These are phyloP conservation scores for Taphrina confusa DNA, from an alignment of 1,139 yeast genomes.

Conservation along the genomic window DNA sequence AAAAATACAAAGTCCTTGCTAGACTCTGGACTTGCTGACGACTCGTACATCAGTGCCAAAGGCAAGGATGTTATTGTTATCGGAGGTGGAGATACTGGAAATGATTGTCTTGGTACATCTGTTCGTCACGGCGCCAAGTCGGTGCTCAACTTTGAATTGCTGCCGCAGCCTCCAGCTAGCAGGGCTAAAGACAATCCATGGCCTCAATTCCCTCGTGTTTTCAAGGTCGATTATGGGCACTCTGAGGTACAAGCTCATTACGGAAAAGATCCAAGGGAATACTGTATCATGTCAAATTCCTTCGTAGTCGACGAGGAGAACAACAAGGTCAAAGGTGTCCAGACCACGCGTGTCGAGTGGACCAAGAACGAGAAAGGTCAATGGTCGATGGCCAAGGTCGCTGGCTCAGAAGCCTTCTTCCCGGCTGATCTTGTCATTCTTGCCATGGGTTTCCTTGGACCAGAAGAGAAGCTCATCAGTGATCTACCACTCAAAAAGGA, in stretches of 20 bases:
- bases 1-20: conserved; percentile 87
- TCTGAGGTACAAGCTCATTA: conserved; percentile 91
- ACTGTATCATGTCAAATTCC: conserved; percentile 90
- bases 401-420: conserved; percentile 90
- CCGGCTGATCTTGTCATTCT: conserved; percentile 91
- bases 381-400: conserved; percentile 98
- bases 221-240: conserved; percentile 98
- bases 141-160: conserved; percentile 90
- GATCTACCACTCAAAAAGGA: conserved; percentile 72
- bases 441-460: conserved; percentile 98
- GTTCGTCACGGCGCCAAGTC: conserved; percentile 96
- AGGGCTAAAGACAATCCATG: conserved; percentile 97
- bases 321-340: conserved; percentile 70
- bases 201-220: conserved; percentile 99
- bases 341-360: conserved; percentile 96
- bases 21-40: conserved; percentile 75
- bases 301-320: conserved; percentile 84
- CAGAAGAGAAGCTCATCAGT: conserved; percentile 64
- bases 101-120: conserved; percentile 96
- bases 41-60: conserved; percentile 56
- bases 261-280: conserved; percentile 97
- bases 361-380: conserved; percentile 92
- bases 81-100: conserved; percentile 99
- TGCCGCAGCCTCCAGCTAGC: conserved; percentile 84
- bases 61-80: conserved; percentile 93